phyloP scores from a whole-genome alignment of 495 filamentous ascomycete species.

The Aspergillus conjunctus region DNA sequence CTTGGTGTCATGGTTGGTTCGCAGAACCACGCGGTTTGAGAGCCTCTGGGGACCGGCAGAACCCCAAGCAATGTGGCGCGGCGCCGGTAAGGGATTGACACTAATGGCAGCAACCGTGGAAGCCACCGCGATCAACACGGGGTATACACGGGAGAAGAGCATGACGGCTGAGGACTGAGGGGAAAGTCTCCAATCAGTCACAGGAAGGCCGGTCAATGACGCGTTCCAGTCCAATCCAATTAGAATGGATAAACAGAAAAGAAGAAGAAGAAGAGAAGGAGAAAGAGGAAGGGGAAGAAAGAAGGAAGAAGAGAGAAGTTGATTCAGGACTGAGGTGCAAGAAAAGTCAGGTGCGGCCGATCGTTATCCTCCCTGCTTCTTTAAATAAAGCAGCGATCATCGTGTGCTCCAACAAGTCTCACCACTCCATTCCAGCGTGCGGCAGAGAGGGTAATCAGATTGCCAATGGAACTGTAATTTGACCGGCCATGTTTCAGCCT shows the following conservation, averaged over 20 bases:
- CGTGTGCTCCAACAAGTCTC: neutral
- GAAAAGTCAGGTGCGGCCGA: neutral
- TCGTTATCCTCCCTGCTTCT: neutral
- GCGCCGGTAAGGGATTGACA: slow-evolving; percentile 59
- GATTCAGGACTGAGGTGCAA: neutral
- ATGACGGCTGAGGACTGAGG: slow-evolving; percentile 26
- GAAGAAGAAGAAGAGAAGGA: neutral
- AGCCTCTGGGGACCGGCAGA: slow-evolving; percentile 51
- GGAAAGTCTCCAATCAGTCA: neutral
- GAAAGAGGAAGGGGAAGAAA: neutral
- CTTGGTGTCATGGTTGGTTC: slow-evolving; percentile 26
- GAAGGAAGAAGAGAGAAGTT: neutral
- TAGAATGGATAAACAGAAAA: neutral
- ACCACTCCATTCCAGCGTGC: no score
- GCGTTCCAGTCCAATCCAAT: neutral
- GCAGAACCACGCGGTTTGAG: slow-evolving; percentile 26
- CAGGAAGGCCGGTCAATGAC: neutral
- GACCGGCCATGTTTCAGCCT: neutral
- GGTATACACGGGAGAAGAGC: slow-evolving; percentile 34
- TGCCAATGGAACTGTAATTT: neutral
- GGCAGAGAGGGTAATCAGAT: neutral
- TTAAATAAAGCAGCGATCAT: slow-evolving; percentile 1
- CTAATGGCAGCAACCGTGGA: slow-evolving; percentile 43
- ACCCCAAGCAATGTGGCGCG: slow-evolving; percentile 56
- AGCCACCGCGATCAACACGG: slow-evolving; percentile 29